These are phyloP conservation scores for Allomyces macrogynus DNA, from an alignment of 192 early-diverging fungal species.

Conservation along the genomic window DNA sequence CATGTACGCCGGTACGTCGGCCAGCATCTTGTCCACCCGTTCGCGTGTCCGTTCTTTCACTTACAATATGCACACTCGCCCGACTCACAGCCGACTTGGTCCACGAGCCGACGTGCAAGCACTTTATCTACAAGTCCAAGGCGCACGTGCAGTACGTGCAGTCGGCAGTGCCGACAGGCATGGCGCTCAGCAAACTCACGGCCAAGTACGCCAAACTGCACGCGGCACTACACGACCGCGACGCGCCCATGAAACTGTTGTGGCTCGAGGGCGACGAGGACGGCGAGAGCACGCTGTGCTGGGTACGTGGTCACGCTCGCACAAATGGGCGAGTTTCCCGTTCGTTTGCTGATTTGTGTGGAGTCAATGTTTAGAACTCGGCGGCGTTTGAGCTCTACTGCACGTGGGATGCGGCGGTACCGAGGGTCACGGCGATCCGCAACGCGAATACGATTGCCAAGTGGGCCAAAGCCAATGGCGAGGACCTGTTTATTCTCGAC, in stretches of 20 bases:
- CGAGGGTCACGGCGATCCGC: constrained; percentile 38
- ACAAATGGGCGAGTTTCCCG: not conserved
- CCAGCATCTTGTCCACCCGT: not conserved
- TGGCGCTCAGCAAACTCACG: constrained; percentile 14
- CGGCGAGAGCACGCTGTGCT: constrained; percentile 35
- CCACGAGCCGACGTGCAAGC: constrained; percentile 22
- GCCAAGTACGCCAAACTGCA: constrained; percentile 33
- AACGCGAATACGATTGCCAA: constrained; percentile 44
- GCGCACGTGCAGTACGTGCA: constrained; percentile 34
- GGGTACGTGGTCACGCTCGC: constrained; percentile 21
- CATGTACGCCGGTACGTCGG: not conserved
- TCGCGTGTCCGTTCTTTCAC: not conserved
- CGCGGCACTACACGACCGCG: constrained; percentile 28
- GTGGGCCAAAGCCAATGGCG: constrained; percentile 59
- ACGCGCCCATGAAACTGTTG: constrained; percentile 26
- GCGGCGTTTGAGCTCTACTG: constrained; percentile 51
- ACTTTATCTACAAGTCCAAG: constrained; percentile 51
- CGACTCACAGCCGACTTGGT: not conserved
- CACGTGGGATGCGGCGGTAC: constrained; percentile 33
- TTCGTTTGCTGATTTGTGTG: constrained; percentile 10
- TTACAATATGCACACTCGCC: not conserved
- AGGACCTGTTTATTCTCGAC: constrained; percentile 50
- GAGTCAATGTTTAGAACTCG: constrained; percentile 20
- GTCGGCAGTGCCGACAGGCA: constrained; percentile 5
- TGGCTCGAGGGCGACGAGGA: constrained; percentile 21